Conservation (phyloP, 441 rosid genomes). For the Rhodomyrtus psidioides region DNA sequence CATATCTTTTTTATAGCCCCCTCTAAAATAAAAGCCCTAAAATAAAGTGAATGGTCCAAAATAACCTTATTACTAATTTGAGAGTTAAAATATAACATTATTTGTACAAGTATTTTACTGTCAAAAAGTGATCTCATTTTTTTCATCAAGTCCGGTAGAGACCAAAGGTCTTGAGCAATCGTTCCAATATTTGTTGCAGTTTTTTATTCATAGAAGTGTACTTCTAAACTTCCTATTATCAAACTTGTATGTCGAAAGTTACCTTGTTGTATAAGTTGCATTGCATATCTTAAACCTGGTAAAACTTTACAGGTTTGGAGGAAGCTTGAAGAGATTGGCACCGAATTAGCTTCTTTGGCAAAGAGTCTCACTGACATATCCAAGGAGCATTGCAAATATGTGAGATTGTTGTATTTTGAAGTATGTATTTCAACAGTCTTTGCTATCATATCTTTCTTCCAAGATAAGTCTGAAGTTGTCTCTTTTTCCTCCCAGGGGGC, state of each 20-base stretch:
- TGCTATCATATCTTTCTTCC: not conserved
- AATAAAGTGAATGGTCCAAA: too few relatives aligned
- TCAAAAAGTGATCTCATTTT: too few relatives aligned
- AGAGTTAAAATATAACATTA: too few relatives aligned
- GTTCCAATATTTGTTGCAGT: not conserved
- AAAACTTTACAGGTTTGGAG: conserved; percentile 57
- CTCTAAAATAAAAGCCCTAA: too few relatives aligned
- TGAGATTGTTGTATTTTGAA: not conserved
- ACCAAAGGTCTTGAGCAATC: too few relatives aligned
- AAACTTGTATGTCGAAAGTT: not conserved
- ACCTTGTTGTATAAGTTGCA: not conserved
- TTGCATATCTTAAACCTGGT: conserved; percentile 1
- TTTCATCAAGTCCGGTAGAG: too few relatives aligned
- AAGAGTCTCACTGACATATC: conserved; percentile 60
- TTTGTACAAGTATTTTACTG: too few relatives aligned
- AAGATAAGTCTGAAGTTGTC: not conserved
- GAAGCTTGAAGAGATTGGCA: conserved; percentile 54
- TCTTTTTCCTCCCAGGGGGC: conserved; percentile 16
- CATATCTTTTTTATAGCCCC: too few relatives aligned
- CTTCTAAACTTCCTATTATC: not conserved
- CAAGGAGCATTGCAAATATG: conserved; percentile 20
- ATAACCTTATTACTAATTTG: too few relatives aligned
- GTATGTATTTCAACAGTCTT: not conserved
- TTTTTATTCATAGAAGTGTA: not conserved
- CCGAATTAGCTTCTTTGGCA: conserved; percentile 60